Conservation (phyloP, 139 green algal species). For the Chlamydomonas sphaeroides region DNA sequence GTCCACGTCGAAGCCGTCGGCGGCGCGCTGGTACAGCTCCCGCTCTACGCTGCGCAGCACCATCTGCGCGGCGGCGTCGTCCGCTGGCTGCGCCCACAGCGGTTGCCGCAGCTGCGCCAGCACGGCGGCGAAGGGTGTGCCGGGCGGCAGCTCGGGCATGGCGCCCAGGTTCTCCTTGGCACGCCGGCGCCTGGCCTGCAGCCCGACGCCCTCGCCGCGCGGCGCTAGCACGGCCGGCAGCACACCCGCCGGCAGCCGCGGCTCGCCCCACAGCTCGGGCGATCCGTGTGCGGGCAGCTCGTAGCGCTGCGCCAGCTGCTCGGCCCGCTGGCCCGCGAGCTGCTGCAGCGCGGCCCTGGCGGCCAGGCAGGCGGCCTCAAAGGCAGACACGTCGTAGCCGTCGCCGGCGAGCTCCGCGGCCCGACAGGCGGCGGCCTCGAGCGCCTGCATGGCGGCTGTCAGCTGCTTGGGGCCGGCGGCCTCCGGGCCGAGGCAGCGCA, state of each 20-base stretch:
- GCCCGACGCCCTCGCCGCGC: neutral
- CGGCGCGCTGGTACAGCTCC: slow-evolving; percentile 46
- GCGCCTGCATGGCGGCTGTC: slow-evolving; percentile 48
- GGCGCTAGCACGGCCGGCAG: slow-evolving; percentile 29
- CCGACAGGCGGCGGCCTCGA: slow-evolving; percentile 31
- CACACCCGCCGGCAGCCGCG: slow-evolving; percentile 1
- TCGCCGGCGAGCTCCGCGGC: slow-evolving; percentile 43
- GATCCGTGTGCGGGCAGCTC: neutral
- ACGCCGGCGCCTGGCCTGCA: slow-evolving; percentile 4
- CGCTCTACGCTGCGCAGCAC: slow-evolving; percentile 48
- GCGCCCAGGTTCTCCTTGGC: slow-evolving; percentile 45
- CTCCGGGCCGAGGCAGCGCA: neutral
- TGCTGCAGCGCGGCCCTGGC: slow-evolving; percentile 2
- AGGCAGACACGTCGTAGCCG: slow-evolving; percentile 21
- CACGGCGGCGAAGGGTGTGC: neutral
- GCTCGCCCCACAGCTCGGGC: neutral
- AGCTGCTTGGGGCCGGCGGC: slow-evolving; percentile 12
- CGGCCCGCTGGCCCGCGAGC: slow-evolving; percentile 12
- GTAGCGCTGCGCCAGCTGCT: neutral
- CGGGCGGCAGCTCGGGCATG: slow-evolving; percentile 11
- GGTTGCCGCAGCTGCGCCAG: neutral
- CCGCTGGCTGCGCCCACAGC: neutral
- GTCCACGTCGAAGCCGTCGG: slow-evolving; percentile 34
- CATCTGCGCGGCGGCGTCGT: slow-evolving; percentile 39
- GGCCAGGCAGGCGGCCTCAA: slow-evolving; percentile 35